Evolutionary conservation across 2,329 filamentous ascomycete species (phyloP).

Genomic region (Myriosclerotinia duriaeana): DNA sequence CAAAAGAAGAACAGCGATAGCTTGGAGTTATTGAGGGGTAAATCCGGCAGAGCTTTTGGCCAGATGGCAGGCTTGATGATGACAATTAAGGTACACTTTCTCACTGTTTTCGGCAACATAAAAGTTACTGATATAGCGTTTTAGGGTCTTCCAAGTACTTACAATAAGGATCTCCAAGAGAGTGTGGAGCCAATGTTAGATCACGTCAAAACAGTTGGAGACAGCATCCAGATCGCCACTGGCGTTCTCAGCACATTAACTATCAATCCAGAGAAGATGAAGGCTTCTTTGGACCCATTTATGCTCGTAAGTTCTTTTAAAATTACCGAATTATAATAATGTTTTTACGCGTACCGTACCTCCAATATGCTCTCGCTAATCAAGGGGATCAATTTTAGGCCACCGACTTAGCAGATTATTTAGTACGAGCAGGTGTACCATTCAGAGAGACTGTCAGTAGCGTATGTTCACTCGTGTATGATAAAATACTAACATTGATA

Average conservation of each 20-base stretch:
- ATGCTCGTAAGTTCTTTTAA: conserved; percentile 56
- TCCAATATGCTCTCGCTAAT: not conserved
- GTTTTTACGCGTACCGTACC: conserved; percentile 8
- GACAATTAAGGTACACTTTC: conserved; percentile 50
- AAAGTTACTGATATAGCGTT: conserved; percentile 29
- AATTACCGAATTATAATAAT: not conserved
- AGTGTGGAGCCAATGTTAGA: conserved; percentile 83
- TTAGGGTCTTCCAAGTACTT: conserved; percentile 59
- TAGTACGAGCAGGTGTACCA: conserved; percentile 66
- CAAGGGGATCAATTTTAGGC: conserved; percentile 21
- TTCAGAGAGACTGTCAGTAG: conserved; percentile 64
- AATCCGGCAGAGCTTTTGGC: conserved; percentile 73
- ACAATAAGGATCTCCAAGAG: conserved; percentile 58
- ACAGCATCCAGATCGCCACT: conserved; percentile 80
- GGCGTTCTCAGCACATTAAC: conserved; percentile 74
- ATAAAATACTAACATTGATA: not conserved
- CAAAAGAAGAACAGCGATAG: conserved; percentile 81
- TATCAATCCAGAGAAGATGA: conserved; percentile 72
- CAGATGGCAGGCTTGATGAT: conserved; percentile 76
- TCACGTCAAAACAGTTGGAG: conserved; percentile 74
- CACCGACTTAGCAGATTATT: conserved; percentile 64
- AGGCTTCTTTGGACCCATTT: conserved; percentile 72
- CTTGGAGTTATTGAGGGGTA: conserved; percentile 73
- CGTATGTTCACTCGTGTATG: not conserved
- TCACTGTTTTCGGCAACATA: not conserved